Percentiles rank a stretch among this genome's conserved stretches.
These are phyloP conservation scores for Clonostachys rhizophaga DNA, from an alignment of 2,329 filamentous ascomycete genomes.

Conservation along the genomic window DNA sequence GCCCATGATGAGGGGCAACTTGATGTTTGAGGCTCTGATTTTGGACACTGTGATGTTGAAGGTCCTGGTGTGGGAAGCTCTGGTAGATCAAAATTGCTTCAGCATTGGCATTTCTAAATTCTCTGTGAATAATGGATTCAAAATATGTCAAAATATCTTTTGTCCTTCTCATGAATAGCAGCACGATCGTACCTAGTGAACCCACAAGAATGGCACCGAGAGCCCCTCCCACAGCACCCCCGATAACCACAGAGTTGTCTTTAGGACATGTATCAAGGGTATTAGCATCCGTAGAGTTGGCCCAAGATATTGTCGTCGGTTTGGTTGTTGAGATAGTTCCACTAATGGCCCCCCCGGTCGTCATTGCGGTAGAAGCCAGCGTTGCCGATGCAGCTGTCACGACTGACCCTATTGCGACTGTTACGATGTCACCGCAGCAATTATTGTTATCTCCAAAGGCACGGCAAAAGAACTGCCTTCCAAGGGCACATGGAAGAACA, in stretches of 20 bases:
- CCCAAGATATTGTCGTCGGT: neutral
- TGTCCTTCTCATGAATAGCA: neutral
- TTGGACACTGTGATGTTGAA: too few species aligned
- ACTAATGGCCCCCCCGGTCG: neutral
- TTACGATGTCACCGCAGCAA: conserved; percentile 9
- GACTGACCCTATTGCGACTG: conserved; percentile 4
- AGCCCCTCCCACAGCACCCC: conserved; percentile 10
- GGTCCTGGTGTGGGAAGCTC: too few species aligned
- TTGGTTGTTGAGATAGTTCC: neutral
- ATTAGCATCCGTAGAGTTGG: conserved; percentile 1
- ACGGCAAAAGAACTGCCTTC: conserved; percentile 10
- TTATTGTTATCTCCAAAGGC: conserved; percentile 1
- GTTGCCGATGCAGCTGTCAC: too few species aligned
- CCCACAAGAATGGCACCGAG: conserved; percentile 11
- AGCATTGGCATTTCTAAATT: too few species aligned
- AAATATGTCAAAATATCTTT: too few species aligned
- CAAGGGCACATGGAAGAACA: conserved; percentile 8
- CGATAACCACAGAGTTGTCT: conserved; percentile 11
- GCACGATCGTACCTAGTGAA: conserved; percentile 8
- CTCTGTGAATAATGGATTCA: too few species aligned
- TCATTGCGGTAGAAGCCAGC: too few species aligned
- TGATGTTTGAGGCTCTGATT: too few species aligned
- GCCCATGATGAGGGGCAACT: too few species aligned
- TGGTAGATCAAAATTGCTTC: too few species aligned
- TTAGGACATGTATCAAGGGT: conserved; percentile 6